These are phyloP conservation scores for Colletotrichum simmondsii DNA, from an alignment of 2,329 filamentous ascomycete species.

Conservation along the genomic window DNA sequence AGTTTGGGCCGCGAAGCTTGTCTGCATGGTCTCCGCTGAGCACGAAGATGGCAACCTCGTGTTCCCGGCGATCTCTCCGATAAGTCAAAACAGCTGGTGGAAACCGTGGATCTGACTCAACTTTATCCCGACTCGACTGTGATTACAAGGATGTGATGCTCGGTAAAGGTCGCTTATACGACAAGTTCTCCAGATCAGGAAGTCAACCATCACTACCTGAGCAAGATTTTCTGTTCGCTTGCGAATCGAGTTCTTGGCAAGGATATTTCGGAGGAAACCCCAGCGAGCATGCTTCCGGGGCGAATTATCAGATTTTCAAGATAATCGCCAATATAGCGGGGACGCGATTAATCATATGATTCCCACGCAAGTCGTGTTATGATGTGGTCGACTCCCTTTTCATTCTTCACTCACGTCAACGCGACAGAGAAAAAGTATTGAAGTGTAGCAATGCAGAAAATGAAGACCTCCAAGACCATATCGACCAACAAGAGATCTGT, in stretches of 20 bases:
- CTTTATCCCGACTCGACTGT: not conserved
- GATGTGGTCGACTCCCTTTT: not conserved
- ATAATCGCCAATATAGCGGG: not conserved
- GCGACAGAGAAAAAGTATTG: no score
- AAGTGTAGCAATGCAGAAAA: not conserved
- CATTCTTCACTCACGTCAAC: not conserved
- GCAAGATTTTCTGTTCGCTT: not conserved
- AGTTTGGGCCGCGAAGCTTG: no score
- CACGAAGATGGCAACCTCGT: no score
- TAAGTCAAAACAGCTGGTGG: no score
- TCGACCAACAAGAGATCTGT: not conserved
- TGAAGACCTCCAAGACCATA: not conserved
- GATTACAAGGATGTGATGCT: not conserved
- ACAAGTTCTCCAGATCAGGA: not conserved
- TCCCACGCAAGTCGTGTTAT: not conserved
- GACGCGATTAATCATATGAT: not conserved
- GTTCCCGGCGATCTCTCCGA: no score
- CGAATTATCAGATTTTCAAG: constrained; percentile 18
- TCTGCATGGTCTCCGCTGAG: no score
- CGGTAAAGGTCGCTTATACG: not conserved
- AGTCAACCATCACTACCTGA: not conserved
- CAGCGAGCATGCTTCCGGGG: not conserved
- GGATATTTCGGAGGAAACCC: not conserved
- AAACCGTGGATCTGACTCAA: not conserved
- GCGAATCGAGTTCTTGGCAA: not conserved